Conservation (phyloP, 225 moss, liverwort and hornwort genomes). For the Polytrichum formosum region DNA sequence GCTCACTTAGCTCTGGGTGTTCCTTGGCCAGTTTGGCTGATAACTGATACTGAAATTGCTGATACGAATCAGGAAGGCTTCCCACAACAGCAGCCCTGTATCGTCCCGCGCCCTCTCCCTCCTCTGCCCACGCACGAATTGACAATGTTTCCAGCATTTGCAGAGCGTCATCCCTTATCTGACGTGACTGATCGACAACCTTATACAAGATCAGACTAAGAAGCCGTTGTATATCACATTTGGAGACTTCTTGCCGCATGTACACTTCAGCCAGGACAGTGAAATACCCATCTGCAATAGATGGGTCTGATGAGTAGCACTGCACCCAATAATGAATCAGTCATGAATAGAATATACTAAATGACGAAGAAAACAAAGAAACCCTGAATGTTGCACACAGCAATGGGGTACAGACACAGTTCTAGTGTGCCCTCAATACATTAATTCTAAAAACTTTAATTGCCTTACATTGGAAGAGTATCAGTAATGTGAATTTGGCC, state of each 20-base stretch:
- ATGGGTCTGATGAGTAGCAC: slow-evolving; percentile 98
- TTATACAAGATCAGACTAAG: slow-evolving; percentile 98
- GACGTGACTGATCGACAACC: slow-evolving; percentile 94
- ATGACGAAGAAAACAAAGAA: too few species aligned
- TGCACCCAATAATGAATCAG: slow-evolving; percentile 31
- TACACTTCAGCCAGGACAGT: slow-evolving; percentile 99
- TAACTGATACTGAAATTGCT: slow-evolving; percentile 97
- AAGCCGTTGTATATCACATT: slow-evolving; percentile 92
- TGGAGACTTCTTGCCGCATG: slow-evolving; percentile 98
- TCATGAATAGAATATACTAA: too few species aligned
- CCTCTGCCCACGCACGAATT: slow-evolving; percentile 97
- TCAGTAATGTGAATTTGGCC: too few species aligned
- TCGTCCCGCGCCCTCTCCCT: slow-evolving; percentile 92
- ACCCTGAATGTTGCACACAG: too few species aligned
- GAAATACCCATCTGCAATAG: slow-evolving; percentile 98
- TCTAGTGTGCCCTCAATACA: too few species aligned
- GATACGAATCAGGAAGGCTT: slow-evolving; percentile 97
- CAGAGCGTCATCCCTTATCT: slow-evolving; percentile 94
- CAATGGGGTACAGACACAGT: too few species aligned
- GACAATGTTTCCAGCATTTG: slow-evolving; percentile 99
- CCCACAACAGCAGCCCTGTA: slow-evolving; percentile 99
- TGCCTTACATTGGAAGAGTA: too few species aligned
- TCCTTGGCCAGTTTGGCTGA: slow-evolving; percentile 98
- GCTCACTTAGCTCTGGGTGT: slow-evolving; percentile 97
- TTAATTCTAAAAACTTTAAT: too few species aligned